Conservation (phyloP, 2,329 filamentous ascomycete species). For the Fusarium xyrophilum region DNA sequence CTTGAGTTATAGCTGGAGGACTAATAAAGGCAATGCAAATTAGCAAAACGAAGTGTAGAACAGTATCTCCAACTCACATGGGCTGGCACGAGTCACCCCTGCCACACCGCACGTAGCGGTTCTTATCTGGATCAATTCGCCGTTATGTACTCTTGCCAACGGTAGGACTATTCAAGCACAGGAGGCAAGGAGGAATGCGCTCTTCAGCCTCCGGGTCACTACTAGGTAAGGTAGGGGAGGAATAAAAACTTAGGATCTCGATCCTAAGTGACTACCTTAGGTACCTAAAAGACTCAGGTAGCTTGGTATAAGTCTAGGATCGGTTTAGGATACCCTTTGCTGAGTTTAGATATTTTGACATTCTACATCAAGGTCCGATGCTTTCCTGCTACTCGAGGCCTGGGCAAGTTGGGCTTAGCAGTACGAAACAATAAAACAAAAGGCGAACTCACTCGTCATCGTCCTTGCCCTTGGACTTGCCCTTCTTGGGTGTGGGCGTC, state of each 20-base stretch:
- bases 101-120: not conserved
- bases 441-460: not conserved
- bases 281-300: too few relatives aligned
- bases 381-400: too few relatives aligned
- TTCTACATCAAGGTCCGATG: too few relatives aligned
- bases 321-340: too few relatives aligned
- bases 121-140: too few relatives aligned
- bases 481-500: not conserved
- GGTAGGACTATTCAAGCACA: not conserved
- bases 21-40: not conserved
- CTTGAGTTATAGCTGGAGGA: not conserved
- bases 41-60: not conserved
- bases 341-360: too few relatives aligned
- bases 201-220: not conserved
- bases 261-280: too few relatives aligned
- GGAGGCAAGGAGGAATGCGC: not conserved
- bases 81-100: not conserved
- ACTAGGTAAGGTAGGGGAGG: too few relatives aligned
- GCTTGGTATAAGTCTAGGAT: too few relatives aligned
- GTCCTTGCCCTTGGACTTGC: not conserved
- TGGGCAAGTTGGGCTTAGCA: not conserved
- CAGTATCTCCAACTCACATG: not conserved
- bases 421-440: not conserved
- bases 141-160: too few relatives aligned
- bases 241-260: too few relatives aligned